Evolutionary conservation across 2,329 filamentous ascomycete genomes (phyloP).

Genomic region (Colletotrichum incanum): DNA sequence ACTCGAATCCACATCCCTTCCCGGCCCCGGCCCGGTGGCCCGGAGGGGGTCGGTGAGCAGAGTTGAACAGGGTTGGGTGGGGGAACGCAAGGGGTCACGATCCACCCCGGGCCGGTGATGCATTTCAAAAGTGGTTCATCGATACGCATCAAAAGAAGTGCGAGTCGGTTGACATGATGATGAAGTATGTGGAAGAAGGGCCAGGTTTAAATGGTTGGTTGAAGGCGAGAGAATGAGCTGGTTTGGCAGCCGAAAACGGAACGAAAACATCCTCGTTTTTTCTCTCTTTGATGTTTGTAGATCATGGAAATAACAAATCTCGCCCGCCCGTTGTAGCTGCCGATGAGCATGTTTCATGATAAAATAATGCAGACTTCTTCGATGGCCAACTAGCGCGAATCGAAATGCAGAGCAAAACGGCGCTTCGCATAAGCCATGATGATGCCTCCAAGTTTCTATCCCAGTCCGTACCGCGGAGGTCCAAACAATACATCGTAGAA

Average conservation of each 20-base stretch:
- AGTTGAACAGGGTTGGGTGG: background rate
- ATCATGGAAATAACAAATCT: background rate
- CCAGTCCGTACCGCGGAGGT: too few species aligned
- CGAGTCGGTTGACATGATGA: background rate
- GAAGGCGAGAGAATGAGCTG: background rate
- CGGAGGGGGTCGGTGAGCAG: background rate
- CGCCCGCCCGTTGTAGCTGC: background rate
- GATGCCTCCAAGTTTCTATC: background rate
- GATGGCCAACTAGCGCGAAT: background rate
- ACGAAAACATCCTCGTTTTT: background rate
- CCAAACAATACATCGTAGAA: too few species aligned
- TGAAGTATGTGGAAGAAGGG: background rate
- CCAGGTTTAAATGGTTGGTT: background rate
- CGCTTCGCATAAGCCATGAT: too few species aligned
- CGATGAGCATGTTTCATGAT: background rate
- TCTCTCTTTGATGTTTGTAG: background rate
- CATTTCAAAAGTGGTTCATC: too few species aligned
- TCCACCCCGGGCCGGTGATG: background rate
- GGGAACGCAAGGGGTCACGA: background rate
- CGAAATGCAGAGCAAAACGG: background rate
- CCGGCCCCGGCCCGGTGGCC: constrained; percentile 12
- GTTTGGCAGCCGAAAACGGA: background rate
- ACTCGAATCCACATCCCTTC: background rate
- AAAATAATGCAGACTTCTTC: too few species aligned
- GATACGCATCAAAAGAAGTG: too few species aligned